Conservation (phyloP, 2,329 filamentous ascomycete genomes). For the Chrysoporthe deuterocubensis region DNA sequence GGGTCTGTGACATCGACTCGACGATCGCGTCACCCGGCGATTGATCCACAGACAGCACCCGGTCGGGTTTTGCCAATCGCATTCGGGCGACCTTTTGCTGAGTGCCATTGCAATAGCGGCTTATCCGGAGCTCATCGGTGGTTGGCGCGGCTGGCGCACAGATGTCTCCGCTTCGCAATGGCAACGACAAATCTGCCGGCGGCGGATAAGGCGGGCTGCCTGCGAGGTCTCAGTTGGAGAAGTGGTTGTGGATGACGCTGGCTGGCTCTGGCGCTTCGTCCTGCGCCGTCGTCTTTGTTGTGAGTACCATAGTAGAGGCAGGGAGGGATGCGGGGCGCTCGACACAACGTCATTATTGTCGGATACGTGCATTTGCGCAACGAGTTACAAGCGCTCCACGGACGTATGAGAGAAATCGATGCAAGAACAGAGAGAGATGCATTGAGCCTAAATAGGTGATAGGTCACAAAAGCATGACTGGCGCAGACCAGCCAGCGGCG, state of each 20-base stretch:
- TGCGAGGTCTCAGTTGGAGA: not conserved
- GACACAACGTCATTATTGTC: not conserved
- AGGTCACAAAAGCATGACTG: not conserved
- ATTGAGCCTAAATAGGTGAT: conserved; percentile 9
- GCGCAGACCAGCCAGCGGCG: not conserved
- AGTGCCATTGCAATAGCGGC: conserved; percentile 11
- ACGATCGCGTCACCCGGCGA: not conserved
- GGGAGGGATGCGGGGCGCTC: too few relatives aligned
- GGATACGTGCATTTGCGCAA: too few relatives aligned
- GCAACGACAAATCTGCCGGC: not conserved
- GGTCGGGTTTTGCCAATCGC: not conserved
- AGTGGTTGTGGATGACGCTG: not conserved
- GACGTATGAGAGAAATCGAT: not conserved
- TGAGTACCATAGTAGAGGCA: not conserved
- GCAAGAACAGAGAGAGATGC: not conserved
- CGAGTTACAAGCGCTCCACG: not conserved
- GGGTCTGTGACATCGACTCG: not conserved
- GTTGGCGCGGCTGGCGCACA: conserved; percentile 14
- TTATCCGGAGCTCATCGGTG: conserved; percentile 5
- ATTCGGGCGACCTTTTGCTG: conserved; percentile 18
- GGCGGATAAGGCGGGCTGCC: not conserved
- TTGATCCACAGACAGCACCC: not conserved
- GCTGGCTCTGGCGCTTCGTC: not conserved
- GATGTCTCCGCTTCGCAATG: not conserved
- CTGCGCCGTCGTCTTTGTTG: not conserved